Evolutionary conservation across 331 rosid genomes (phyloP).

Genomic region (Stylosanthes scabra): DNA sequence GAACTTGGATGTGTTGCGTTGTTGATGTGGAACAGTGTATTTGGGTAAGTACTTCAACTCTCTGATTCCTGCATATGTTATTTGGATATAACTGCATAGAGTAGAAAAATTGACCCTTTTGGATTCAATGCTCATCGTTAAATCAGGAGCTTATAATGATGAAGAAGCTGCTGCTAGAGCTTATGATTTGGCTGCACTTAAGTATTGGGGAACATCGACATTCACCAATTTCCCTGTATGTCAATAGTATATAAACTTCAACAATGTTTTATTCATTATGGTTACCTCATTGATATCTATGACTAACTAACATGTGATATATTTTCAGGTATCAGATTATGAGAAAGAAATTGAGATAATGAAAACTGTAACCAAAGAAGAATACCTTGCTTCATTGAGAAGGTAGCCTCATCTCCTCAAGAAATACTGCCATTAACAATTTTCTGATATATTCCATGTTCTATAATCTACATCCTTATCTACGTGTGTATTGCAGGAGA

Average conservation of each 20-base stretch:
- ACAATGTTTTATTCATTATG: background rate
- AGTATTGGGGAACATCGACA: constrained; percentile 81
- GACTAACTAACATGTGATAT: background rate
- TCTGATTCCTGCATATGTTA: constrained; percentile 13
- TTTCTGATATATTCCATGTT: background rate
- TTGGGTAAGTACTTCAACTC: constrained; percentile 53
- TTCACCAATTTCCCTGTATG: constrained; percentile 70
- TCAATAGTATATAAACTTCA: background rate
- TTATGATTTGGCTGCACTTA: constrained; percentile 77
- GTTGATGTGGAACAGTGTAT: constrained; percentile 70
- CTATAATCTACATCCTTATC: background rate
- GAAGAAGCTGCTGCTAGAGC: constrained; percentile 89
- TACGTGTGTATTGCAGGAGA: constrained; percentile 50
- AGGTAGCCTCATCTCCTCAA: constrained; percentile 50
- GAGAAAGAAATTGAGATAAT: constrained; percentile 70
- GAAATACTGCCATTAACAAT: background rate
- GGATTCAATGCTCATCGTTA: background rate
- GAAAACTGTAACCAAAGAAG: constrained; percentile 64
- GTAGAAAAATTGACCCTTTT: constrained; percentile 28
- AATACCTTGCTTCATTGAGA: constrained; percentile 76
- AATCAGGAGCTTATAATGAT: constrained; percentile 74
- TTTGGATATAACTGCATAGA: background rate
- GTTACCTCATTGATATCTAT: background rate
- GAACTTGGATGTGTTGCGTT: constrained; percentile 39
- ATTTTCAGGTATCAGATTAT: constrained; percentile 60